Evolutionary conservation across 1,284 basidiomycete species (phyloP), one percentile per base, ranked within the genome.

Genomic region (Trametes hirsuta): DNA sequence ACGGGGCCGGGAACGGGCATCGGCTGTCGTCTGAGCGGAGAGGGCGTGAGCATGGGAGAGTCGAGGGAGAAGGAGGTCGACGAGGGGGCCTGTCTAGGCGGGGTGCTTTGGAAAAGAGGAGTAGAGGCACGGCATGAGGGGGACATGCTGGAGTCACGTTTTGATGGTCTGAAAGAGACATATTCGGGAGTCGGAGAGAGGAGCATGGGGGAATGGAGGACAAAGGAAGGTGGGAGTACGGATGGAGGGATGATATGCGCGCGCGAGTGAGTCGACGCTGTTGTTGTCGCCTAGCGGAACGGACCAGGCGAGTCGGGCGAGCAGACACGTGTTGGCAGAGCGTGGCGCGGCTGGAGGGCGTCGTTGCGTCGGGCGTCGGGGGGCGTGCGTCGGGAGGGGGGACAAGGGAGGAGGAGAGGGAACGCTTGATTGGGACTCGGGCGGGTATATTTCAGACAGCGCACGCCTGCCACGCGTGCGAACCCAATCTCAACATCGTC

Each of bases 11-110:
- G 76, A 9, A 59, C 54, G 22, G 71, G 66, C 50, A 66, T 53
- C 39, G 66, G 50, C 41, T 68, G 67, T 37, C 70, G 66, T 53
- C 82, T 78, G 59, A 85, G 78, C 15, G 86, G 86, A 5, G 88
- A 89, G 21, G 85, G 84, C 1, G 86, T 82, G 59, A 84, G 78
- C 80, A 87, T 82, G 48, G 84, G 81, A 40, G 83, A 79, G 68
- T 81, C 79, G 66, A 77, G 83, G 62, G 74, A 41, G 71, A 76
- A 64, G 64, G 68, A 41, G 22, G 69, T 66, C 51, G 68, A 46
- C 22, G 68, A 66, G 50, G 66, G 53, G 18, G 67, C 49, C 47
- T 68, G 67, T 53, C 71, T 70, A 6, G 74, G 74, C 15, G 75
- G 77, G 0, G 78, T 78, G 44, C 75, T 76, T 59, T 76, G 63